These are phyloP conservation scores for Wickerhamomyces bovis DNA, from an alignment of 805 yeast species.

Conservation along the genomic window DNA sequence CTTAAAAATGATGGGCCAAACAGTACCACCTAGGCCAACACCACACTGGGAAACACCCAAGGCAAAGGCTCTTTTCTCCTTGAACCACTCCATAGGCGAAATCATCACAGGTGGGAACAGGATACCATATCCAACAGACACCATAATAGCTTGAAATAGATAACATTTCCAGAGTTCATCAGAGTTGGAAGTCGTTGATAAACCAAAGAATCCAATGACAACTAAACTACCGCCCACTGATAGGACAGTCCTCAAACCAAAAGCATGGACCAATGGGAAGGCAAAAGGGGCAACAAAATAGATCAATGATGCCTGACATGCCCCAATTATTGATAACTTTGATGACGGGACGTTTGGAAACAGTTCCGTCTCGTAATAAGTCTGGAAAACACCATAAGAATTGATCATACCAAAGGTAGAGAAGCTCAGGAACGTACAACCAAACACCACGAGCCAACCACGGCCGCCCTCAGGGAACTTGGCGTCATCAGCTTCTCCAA, in stretches of 20 bases:
- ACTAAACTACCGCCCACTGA: slow-evolving; percentile 9
- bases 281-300: slow-evolving; percentile 14
- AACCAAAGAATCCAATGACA: slow-evolving; percentile 14
- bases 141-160: slow-evolving; percentile 20
- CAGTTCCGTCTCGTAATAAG: slow-evolving; percentile 18
- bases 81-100: slow-evolving; percentile 65
- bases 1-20: slow-evolving; percentile 25
- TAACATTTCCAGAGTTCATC: slow-evolving; percentile 22
- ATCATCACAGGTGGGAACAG: slow-evolving; percentile 53
- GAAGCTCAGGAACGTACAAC: slow-evolving; percentile 13
- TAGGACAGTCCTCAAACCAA: slow-evolving; percentile 14
- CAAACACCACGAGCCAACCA: slow-evolving; percentile 23
- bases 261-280: slow-evolving; percentile 16
- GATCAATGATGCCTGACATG: slow-evolving; percentile 19
- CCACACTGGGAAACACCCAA: slow-evolving; percentile 43
- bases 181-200: slow-evolving; percentile 9
- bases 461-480: slow-evolving; percentile 47
- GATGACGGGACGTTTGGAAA: slow-evolving; percentile 12
- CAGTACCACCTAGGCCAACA: slow-evolving; percentile 48
- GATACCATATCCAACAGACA: slow-evolving; percentile 31
- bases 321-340: slow-evolving; percentile 20
- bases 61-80: slow-evolving; percentile 50
- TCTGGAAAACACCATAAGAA: slow-evolving; percentile 20
- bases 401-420: slow-evolving; percentile 21
- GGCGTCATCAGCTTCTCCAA: neutral